Base-by-base conservation (phyloP, 192 early-diverging fungal species). In the Backusella australiensis region DNA sequence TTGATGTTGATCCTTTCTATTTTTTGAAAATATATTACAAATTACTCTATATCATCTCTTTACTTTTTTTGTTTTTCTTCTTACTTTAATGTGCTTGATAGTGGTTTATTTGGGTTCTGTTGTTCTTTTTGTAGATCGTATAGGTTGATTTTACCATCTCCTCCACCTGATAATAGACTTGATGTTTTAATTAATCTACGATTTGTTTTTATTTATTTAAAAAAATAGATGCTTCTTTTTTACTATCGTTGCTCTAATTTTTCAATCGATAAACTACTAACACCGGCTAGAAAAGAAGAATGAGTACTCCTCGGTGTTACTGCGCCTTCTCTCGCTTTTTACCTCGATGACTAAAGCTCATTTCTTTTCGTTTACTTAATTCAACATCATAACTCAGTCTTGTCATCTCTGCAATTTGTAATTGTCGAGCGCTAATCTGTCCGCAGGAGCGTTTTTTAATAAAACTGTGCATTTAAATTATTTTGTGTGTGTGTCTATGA, bases 151-250 rank as follows among this genome's bases (percentile, higher is more conserved):
- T 77, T 69, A 9, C 87, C 79, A 80, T 93, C 91, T 32, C 85
- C 83, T 6, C 91, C 88, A 21, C 87, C 92, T 19, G 89, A 85
- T 4, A 93, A 66, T 21, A 93, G 71, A 77, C 91, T 91, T 71
- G n/a, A 46, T 29, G 19, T 67, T 17, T 12, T n/a, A 29, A 8
- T 21, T 42, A 42, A 12, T 23, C 38, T n/a, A 56, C 42, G 35
- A n/a, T 32, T 38, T 38, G 70, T 0, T 7, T 15, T 32, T 32
- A 32, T 32, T 32, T 32, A 32, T n/a, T 14, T 23, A 74, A 4
- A 17, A 5, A 73, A n/a, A 32, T 38, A 39, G 35, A 12, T 34
- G 19, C 29, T 36, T 26, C 15, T 5, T 29, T 46, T 39, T 26
- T 87, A 90, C 89, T 89, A 91, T 77, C 85, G 72, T 26, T 79